Base-by-base conservation (phyloP, 108 stramenopile species). In the Skeletonema marinoi region DNA sequence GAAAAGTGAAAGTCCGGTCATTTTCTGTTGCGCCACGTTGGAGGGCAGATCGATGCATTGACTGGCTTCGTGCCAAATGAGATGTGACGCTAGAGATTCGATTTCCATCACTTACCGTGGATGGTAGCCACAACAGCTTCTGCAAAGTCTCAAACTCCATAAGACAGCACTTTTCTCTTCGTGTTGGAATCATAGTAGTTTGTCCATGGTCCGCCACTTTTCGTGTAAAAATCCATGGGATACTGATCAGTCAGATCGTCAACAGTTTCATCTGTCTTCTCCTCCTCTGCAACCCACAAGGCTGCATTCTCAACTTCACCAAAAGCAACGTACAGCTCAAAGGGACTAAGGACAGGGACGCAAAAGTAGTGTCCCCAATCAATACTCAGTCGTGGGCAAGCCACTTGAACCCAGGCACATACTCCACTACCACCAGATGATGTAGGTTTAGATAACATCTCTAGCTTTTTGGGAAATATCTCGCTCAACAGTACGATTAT, bases 221-320 rank as follows among this genome's bases (percentile, higher is more conserved):
- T 78, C 21, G 89, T 84, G 78, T 99, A 99, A 67, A 90, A 99
- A 78, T 99, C 99, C 98, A 98, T 98, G 33, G 98, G 98, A 86
- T 99, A 98, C 35, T 61, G 75, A 19, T 83, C 80, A 9, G 84
- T 84, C 19, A 51, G 41, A 19, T 60, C 70, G 21, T 71, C 66
- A 36, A 12, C 39, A 41, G 0, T 33, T 16, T 51, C 25, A 12
- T 31, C 66, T 46, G 69, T 29, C 78, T 83, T 75, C 31, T 63
- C 83, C 10, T 71, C 66, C 36, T 21, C 65, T 51, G 89, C 90
- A 61, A 87, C 88, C 50, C 89, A 84, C 75, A 88, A 86, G 17
- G 72, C 48, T 12, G 71, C 83, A 90, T 89, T 91, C 10, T 80
- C 72, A 33, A 85, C 79, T 78, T 85, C 87, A 14, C 92, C 92